phyloP scores from a whole-genome alignment of 2,329 filamentous ascomycete genomes.

The Pleomassaria siparia region DNA sequence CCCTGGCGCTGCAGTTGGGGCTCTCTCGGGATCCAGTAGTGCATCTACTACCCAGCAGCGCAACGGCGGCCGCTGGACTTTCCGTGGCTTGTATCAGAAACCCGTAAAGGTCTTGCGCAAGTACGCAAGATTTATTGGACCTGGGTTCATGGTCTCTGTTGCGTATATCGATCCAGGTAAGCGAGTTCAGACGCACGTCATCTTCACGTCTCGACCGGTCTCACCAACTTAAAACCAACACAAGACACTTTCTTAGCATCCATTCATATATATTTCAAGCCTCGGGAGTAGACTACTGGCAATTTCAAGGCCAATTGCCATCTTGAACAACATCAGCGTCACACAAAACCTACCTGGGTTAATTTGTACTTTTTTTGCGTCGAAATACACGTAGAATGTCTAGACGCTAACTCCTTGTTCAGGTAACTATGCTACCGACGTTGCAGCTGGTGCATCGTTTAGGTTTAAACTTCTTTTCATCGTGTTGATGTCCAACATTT shows the following conservation, averaged over 20 bases:
- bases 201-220: not conserved
- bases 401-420: constrained; percentile 30
- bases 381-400: not conserved
- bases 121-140: constrained; percentile 63
- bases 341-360: no score
- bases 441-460: constrained; percentile 67
- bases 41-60: constrained; percentile 1
- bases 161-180: constrained; percentile 53
- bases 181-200: constrained; percentile 1
- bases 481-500: constrained; percentile 68
- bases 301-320: no score
- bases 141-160: constrained; percentile 63
- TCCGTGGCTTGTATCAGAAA: constrained; percentile 5
- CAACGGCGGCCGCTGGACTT: not conserved
- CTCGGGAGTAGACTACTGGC: no score
- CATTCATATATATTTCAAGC: not conserved
- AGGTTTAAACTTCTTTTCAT: constrained; percentile 68
- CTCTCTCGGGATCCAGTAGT: constrained; percentile 3
- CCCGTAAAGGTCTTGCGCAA: constrained; percentile 42
- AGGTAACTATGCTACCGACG: constrained; percentile 71
- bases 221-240: not conserved
- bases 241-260: not conserved
- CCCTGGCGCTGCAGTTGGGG: constrained; percentile 5
- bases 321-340: no score
- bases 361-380: not conserved